Conservation (phyloP, 2,329 filamentous ascomycete genomes). For the Fonsecaea erecta region DNA sequence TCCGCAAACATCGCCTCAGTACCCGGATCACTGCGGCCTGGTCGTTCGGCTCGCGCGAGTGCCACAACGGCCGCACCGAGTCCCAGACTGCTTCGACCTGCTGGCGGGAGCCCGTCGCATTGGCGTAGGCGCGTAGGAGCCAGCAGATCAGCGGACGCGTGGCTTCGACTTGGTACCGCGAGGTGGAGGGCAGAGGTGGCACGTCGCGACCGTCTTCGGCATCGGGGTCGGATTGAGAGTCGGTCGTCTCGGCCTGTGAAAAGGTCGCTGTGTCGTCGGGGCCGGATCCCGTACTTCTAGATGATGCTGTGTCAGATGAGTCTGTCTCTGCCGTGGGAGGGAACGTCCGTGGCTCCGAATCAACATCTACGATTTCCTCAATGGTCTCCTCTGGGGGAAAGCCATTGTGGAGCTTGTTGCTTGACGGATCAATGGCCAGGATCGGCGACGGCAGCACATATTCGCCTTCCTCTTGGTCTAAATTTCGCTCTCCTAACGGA, state of each 20-base stretch:
- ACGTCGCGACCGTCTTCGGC: constrained; percentile 13
- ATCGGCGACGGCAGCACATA: constrained; percentile 36
- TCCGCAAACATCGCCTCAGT: constrained; percentile 34
- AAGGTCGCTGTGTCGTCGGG: not conserved
- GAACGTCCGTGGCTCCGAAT: not conserved
- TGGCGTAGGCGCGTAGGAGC: constrained; percentile 36
- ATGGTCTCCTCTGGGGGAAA: not conserved
- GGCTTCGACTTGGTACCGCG: constrained; percentile 30
- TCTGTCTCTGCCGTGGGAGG: not conserved
- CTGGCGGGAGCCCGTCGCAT: constrained; percentile 31
- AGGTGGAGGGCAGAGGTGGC: constrained; percentile 13
- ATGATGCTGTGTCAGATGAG: not conserved
- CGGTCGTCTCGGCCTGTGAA: not conserved
- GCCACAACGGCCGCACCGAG: constrained; percentile 34
- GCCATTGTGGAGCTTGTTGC: constrained; percentile 2
- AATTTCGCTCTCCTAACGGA: constrained; percentile 30
- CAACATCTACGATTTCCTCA: not conserved
- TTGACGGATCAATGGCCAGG: constrained; percentile 27
- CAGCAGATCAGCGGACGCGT: constrained; percentile 35
- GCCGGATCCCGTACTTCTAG: too few species aligned
- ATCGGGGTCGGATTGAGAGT: constrained; percentile 1
- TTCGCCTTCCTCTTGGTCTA: constrained; percentile 38
- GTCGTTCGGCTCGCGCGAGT: constrained; percentile 36
- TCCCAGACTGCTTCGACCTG: constrained; percentile 36
- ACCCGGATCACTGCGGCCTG: constrained; percentile 33